These are phyloP conservation scores for Colletotrichum musae DNA, from an alignment of 2,329 filamentous ascomycete species.

Conservation along the genomic window DNA sequence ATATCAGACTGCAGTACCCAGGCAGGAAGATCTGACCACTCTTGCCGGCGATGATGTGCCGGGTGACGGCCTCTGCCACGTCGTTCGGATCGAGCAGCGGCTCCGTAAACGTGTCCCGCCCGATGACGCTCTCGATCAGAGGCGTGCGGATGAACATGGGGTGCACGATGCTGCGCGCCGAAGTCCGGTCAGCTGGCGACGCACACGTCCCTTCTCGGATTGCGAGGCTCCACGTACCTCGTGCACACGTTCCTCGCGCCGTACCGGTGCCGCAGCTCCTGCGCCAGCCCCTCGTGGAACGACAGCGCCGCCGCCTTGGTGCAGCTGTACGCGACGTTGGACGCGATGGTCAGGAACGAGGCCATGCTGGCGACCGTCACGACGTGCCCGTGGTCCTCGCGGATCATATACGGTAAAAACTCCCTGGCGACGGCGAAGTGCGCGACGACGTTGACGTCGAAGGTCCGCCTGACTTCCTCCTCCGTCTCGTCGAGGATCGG, in stretches of 20 bases:
- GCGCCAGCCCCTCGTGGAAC: constrained; percentile 15
- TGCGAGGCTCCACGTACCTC: constrained; percentile 35
- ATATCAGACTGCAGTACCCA: background rate
- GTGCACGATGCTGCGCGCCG: background rate
- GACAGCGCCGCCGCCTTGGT: constrained; percentile 18
- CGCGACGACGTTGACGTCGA: constrained; percentile 13
- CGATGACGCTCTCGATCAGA: background rate
- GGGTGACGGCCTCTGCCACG: background rate
- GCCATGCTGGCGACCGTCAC: constrained; percentile 18
- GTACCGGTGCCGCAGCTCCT: constrained; percentile 16
- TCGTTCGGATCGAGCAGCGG: background rate
- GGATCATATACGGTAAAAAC: constrained; percentile 9
- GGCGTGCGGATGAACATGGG: constrained; percentile 6
- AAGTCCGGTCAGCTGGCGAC: background rate
- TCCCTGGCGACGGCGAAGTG: constrained; percentile 15
- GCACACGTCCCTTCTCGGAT: too few relatives aligned
- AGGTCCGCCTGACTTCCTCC: background rate
- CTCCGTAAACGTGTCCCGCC: background rate
- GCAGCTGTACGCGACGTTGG: constrained; percentile 5
- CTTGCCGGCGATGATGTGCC: background rate
- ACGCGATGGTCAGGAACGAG: constrained; percentile 5
- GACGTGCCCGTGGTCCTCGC: constrained; percentile 7
- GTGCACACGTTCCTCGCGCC: constrained; percentile 18
- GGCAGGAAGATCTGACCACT: background rate
- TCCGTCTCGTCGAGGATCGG: constrained; percentile 17